Evolutionary conservation across 139 green algal genomes (phyloP), one percentile per base, ranked within the genome.

Genomic region (Eudorina sp.): DNA sequence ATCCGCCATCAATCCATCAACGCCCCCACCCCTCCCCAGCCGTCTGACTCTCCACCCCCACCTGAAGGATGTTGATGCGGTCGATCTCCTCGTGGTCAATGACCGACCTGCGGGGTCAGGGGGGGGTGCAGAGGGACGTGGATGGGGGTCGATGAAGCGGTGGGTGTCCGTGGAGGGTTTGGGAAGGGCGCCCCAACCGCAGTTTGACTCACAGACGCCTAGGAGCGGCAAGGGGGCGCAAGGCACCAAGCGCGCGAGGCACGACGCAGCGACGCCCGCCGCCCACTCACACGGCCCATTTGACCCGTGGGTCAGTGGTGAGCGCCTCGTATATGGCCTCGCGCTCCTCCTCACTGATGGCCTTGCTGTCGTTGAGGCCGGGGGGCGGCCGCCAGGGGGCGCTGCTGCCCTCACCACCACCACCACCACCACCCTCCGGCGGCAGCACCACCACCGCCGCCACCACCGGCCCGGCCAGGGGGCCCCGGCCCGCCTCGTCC

Each of bases 401-500:
- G 36, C n/a, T n/a, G n/a, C n/a, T n/a, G n/a, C n/a, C n/a, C n/a
- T n/a, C n/a, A n/a, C n/a, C n/a, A n/a, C n/a, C n/a, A n/a, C n/a
- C n/a, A n/a, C n/a, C n/a, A n/a, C n/a, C n/a, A n/a, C 87, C 31
- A 0, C 94, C 70, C 41, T 92, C 60, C 1, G 76, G 41, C 1
- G 94, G 91, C 36, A 98, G 85, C 13, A 95, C 75, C 48, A 91
- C 96, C 7, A 94, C 94, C 3, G 93, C 95, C 23, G 96, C 96
- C 48, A 99, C 96, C 19, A 99, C 97, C 3, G 97, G 97, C 8
- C 97, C 97, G 29, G 97, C 97, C 45, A 99, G 89, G 0, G 97
- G 96, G 0, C 97, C 97, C 4, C 97, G 85, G 0, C 97, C 97
- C 19, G 96, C 97, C 80, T 99, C 97, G 75, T 99, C 97, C 2